Evolutionary conservation across 2,329 filamentous ascomycete species (phyloP).

Genomic region (Sarocladium strictum): DNA sequence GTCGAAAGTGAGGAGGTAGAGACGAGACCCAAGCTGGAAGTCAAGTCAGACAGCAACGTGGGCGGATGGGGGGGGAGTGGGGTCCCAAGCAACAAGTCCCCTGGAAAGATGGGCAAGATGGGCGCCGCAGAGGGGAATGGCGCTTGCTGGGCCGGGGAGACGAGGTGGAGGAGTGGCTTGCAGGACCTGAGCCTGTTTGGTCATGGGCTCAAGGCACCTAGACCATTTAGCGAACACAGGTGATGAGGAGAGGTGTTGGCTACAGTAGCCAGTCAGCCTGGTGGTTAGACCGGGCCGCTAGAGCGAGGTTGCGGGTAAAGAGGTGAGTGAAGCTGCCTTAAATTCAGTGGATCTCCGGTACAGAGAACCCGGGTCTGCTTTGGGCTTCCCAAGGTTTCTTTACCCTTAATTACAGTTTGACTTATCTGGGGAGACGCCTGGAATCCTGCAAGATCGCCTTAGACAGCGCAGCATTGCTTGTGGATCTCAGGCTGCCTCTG

Average conservation of each 20-base stretch:
- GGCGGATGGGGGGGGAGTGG: background rate
- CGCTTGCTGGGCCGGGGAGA: too few relatives aligned
- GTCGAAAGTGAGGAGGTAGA: background rate
- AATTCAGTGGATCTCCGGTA: background rate
- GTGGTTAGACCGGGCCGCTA: slow-evolving; percentile 4
- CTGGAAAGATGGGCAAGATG: background rate
- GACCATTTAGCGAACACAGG: background rate
- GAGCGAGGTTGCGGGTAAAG: slow-evolving; percentile 2
- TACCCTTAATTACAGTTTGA: too few relatives aligned
- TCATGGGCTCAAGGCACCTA: too few relatives aligned
- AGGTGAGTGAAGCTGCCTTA: background rate
- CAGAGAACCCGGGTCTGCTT: too few relatives aligned
- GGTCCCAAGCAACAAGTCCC: background rate
- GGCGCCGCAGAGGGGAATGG: too few relatives aligned
- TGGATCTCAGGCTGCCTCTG: too few relatives aligned
- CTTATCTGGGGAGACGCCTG: too few relatives aligned
- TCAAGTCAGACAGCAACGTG: background rate
- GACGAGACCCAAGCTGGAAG: background rate
- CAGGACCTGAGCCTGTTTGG: too few relatives aligned
- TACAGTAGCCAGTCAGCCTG: background rate
- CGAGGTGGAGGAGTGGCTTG: background rate
- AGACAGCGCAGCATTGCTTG: too few relatives aligned
- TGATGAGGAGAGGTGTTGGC: background rate
- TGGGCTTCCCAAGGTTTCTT: too few relatives aligned
- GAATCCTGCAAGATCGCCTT: too few relatives aligned